Evolutionary conservation across 2,329 filamentous ascomycete genomes (phyloP), one percentile per base, ranked within the genome.

Genomic region (Alternaria gansuensis): DNA sequence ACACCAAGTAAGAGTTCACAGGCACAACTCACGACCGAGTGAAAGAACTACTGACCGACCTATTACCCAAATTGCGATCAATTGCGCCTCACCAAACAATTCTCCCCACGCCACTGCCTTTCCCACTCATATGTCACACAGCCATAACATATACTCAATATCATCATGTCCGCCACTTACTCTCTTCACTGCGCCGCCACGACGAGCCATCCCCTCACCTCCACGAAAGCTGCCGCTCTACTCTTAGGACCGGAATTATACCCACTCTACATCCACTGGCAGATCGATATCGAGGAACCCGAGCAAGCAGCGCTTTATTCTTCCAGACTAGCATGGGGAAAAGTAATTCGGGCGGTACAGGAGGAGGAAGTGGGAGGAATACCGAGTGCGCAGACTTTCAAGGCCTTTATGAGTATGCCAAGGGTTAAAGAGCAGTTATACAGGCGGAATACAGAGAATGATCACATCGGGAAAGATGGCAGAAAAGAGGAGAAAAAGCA

Each of bases 321-420:
- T 7, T 41, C 53, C 7, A 14, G 10, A 14, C 13, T 33, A 33
- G 33, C 17, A 41, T 52, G 41, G 39, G 17, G 9, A 31, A 14
- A 44, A 3, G 26, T n/a, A 28, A 21, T 29, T 11, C n/a, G 43
- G 2, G 28, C 41, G 5, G 33, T 40, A 7, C 21, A n/a, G n/a
- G 17, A 40, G 2, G 31, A 43, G 11, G 14, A 5, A 10, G 24
- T 48, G 13, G 54, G 54, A 6, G 24, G 44, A 34, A 21, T 52
- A n/a, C 54, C 48, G 9, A 37, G 29, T 36, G 24, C 49, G 17
- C 39, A 39, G 6, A 17, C 23, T 23, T 53, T 52, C 48, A 45
- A 40, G n/a, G 34, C 49, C 0, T 57, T 57, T 8, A 53, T 53
- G 54, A 28, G n/a, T 10, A 43, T 31, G n/a, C 8, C 2, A 10